Base-by-base conservation (phyloP, 2,329 filamentous ascomycete genomes). In the Cadophora sp. region DNA sequence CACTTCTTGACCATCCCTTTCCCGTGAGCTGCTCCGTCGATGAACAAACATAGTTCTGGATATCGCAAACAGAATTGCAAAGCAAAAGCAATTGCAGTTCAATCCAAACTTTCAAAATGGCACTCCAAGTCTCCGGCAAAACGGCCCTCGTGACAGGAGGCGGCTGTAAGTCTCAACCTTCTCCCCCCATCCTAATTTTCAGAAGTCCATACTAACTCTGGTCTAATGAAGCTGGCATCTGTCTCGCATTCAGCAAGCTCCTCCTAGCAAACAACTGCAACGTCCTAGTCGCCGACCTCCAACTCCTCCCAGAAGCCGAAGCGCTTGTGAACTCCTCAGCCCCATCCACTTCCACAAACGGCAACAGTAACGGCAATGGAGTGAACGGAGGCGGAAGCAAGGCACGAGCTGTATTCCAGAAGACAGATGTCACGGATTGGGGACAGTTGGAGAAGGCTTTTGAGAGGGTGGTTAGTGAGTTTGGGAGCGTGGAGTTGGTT, bases 361-460 rank as follows among this genome's bases (percentile, higher is more conserved):
- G 26, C 26, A 37, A 29, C 6, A 31, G 27, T 9, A 53, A 53
- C 16, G 50, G 27, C 8, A 53, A 53, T 27, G 50, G 46, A 29
- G 46, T 24, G 5, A 37, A 26, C 27, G 31, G 27, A 14, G 24
- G 27, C 9, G 31, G 37, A 14, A 48, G 48, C 11, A 67, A 67
- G 51, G 62, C 66, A 12, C 71, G 78, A 4, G 81, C 80, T 3
- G 68, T 81, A 5, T 84, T 83, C 72, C 75, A 79, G n/a, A 73
- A 79, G 68, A 83, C 82, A 0, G 81, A 85, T 62, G 83, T 85
- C 0, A 80, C 80, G 0, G 78, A 77, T 0, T 84, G 82, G 83
- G 68, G 74, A 1, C 78, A 78, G 1, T 72, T 85, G 0, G 43
- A 74, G 0, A 64, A 64, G 14, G 77, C 81, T 64, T 82, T 83